Percentiles rank a stretch among this genome's conserved stretches.
Conservation (phyloP, 129 eudicot genomes). For the Ambrosia artemisiifolia region DNA sequence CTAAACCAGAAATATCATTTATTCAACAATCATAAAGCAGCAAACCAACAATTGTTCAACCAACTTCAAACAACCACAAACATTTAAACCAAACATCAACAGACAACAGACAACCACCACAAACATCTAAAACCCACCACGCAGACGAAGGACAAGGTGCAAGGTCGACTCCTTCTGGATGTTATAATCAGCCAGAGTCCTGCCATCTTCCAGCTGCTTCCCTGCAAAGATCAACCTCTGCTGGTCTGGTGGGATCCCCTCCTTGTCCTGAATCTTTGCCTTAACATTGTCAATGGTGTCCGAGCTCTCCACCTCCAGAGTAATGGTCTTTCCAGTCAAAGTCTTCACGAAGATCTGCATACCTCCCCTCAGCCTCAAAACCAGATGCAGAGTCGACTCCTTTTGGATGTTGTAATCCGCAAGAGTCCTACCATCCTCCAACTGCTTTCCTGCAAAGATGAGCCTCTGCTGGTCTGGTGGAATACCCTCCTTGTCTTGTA, state of each 20-base stretch:
- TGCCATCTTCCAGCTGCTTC: not conserved
- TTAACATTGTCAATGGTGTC: not conserved
- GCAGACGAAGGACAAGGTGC: conserved; percentile 8
- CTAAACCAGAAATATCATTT: too few species aligned
- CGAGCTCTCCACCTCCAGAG: not conserved
- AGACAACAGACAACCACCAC: not conserved
- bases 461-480: conserved; percentile 7
- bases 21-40: too few species aligned
- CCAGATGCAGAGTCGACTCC: conserved; percentile 2
- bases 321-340: not conserved
- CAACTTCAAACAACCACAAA: not conserved
- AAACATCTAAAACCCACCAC: not conserved
- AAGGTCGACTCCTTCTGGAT: conserved; percentile 10
- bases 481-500: conserved; percentile 1
- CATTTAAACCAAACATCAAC: not conserved
- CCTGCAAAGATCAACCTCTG: conserved; percentile 1
- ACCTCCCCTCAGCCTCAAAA: not conserved
- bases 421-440: conserved; percentile 4
- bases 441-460: not conserved
- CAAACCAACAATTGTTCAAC: not conserved
- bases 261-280: conserved; percentile 6
- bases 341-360: conserved; percentile 3
- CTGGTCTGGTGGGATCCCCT: conserved; percentile 9
- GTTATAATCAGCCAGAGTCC: not conserved
- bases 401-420: conserved; percentile 13